Evolutionary conservation across 2,329 filamentous ascomycete species (phyloP).

Genomic region (Penicillium sp.): DNA sequence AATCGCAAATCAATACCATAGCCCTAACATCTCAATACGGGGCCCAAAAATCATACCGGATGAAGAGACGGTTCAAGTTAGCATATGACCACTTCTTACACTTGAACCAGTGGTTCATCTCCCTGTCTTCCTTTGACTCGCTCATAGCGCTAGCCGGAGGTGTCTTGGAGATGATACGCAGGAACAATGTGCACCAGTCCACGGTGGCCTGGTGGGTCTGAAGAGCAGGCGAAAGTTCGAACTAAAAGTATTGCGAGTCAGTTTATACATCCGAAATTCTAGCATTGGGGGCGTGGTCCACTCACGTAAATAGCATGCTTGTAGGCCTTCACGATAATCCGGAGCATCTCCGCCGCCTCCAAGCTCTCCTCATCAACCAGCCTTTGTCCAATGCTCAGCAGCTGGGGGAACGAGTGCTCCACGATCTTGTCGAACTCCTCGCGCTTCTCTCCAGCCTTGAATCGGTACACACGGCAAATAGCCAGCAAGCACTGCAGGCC

Average conservation of each 20-base stretch:
- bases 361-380: constrained; percentile 87
- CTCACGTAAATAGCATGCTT: constrained; percentile 96
- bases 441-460: constrained; percentile 78
- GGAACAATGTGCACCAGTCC: constrained; percentile 93
- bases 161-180: constrained; percentile 82
- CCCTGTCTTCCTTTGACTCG: constrained; percentile 79
- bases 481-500: constrained; percentile 91
- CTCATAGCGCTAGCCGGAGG: constrained; percentile 75
- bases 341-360: constrained; percentile 95
- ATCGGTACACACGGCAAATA: constrained; percentile 92
- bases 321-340: constrained; percentile 92
- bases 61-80: constrained; percentile 92
- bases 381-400: constrained; percentile 83
- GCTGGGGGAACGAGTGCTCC: constrained; percentile 81
- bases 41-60: constrained; percentile 60
- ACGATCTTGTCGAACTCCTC: constrained; percentile 93
- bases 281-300: constrained; percentile 17
- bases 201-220: constrained; percentile 81
- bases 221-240: constrained; percentile 78
- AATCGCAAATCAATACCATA: constrained; percentile 3
- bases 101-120: constrained; percentile 98
- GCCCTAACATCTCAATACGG: neutral
- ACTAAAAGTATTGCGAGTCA: constrained; percentile 54
- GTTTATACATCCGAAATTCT: constrained; percentile 13
- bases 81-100: constrained; percentile 99